These are phyloP conservation scores for Rhytidiadelphus loreus DNA, from an alignment of 225 moss, liverwort and hornwort species.

Conservation along the genomic window DNA sequence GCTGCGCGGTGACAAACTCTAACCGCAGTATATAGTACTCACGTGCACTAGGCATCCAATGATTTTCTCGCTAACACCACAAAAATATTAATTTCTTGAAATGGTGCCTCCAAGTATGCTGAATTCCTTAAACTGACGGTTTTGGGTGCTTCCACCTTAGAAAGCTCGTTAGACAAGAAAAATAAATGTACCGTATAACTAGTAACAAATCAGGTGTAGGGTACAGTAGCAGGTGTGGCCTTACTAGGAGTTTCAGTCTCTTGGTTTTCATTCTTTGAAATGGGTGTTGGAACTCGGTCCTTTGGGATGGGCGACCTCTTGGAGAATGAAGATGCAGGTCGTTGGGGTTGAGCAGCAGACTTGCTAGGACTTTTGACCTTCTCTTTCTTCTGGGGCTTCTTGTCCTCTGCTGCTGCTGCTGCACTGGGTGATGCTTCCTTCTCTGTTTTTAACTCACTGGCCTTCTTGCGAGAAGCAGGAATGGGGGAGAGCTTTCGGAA, in stretches of 20 bases:
- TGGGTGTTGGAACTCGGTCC: neutral
- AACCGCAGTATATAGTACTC: neutral
- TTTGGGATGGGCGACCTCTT: conserved; percentile 49
- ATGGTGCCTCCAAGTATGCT: no score
- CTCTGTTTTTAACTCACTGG: neutral
- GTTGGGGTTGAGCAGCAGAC: neutral
- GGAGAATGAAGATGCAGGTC: conserved; percentile 24
- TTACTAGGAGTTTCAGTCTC: neutral
- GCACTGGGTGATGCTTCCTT: neutral
- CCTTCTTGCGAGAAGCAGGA: conserved; percentile 25
- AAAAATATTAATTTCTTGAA: no score
- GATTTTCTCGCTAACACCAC: no score
- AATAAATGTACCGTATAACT: neutral
- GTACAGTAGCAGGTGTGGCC: neutral
- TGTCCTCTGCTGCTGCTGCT: neutral
- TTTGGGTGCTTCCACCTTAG: no score
- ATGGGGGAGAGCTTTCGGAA: conserved; percentile 57
- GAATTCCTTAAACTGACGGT: no score
- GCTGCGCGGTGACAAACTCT: neutral
- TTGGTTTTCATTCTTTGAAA: neutral
- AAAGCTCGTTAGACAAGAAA: neutral
- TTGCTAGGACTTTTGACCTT: neutral
- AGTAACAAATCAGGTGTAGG: neutral
- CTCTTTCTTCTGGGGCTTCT: neutral
- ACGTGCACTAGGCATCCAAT: neutral